These are phyloP conservation scores for Henningerozyma blattae DNA, from an alignment of 805 yeast species.

Conservation along the genomic window DNA sequence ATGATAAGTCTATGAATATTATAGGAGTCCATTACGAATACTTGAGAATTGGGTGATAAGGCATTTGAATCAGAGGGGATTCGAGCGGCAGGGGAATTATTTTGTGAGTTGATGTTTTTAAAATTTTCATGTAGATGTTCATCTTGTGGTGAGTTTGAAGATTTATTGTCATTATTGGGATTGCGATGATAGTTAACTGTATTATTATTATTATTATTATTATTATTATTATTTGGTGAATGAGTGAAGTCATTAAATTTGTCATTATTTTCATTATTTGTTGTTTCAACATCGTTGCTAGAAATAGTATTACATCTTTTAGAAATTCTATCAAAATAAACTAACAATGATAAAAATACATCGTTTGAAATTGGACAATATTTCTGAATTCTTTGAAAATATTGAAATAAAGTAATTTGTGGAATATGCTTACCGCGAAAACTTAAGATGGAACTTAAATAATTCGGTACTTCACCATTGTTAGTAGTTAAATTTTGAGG, in stretches of 20 bases:
- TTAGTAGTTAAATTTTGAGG: not conserved
- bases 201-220: constrained; percentile 8
- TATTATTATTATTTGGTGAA: constrained; percentile 2
- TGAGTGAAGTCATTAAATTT: not conserved
- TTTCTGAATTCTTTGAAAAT: constrained; percentile 78
- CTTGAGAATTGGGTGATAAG: constrained; percentile 38
- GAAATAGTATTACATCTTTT: constrained; percentile 34
- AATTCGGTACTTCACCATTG: constrained; percentile 20
- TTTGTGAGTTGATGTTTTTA: constrained; percentile 1
- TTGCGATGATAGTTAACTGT: constrained; percentile 5
- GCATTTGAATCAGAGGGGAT: too few species aligned
- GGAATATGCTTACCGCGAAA: constrained; percentile 96
- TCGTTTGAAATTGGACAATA: constrained; percentile 99
- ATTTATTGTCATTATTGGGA: constrained; percentile 4
- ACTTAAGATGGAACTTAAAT: constrained; percentile 44
- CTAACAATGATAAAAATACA: constrained; percentile 79
- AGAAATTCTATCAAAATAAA: constrained; percentile 89
- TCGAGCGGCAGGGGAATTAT: too few species aligned
- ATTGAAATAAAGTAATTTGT: constrained; percentile 85
- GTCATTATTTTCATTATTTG: not conserved
- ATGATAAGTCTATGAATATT: constrained; percentile 90
- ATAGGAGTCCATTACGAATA: constrained; percentile 91
- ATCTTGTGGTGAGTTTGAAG: too few species aligned
- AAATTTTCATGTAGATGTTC: too few species aligned
- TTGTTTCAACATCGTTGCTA: not conserved